phyloP scores from a whole-genome alignment of 2,329 filamentous ascomycete genomes.

The Pseudocercospora vitis region DNA sequence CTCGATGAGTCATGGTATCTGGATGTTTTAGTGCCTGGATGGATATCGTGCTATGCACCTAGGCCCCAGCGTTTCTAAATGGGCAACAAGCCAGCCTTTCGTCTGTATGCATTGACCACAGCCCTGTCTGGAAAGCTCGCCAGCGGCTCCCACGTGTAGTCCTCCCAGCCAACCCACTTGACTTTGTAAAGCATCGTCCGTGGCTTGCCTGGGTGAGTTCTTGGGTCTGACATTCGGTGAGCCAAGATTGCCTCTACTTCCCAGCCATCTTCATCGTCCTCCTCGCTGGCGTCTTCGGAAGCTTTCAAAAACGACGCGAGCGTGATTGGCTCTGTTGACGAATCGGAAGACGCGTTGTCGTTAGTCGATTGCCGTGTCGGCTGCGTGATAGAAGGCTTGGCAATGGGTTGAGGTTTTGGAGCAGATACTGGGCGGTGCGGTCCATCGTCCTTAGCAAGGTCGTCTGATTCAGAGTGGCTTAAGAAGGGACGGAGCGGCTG shows the following conservation, averaged over 20 bases:
- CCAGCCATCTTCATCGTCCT: constrained; percentile 22
- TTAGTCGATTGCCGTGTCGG: background rate
- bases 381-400: constrained; percentile 18
- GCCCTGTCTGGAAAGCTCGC: constrained; percentile 25
- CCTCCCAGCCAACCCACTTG: constrained; percentile 34
- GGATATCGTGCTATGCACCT: background rate
- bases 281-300: constrained; percentile 1
- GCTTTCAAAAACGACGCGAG: constrained; percentile 22
- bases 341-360: constrained; percentile 11
- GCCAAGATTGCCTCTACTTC: constrained; percentile 32
- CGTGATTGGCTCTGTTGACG: constrained; percentile 20
- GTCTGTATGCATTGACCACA: constrained; percentile 28
- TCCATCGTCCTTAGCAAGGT: constrained; percentile 1
- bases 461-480: constrained; percentile 14
- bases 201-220: constrained; percentile 32
- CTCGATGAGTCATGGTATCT: background rate
- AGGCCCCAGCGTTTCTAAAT: background rate
- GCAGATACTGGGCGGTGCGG: background rate
- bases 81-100: constrained; percentile 14
- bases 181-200: constrained; percentile 35
- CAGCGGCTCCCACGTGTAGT: constrained; percentile 33
- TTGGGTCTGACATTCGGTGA: constrained; percentile 31
- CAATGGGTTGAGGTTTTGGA: constrained; percentile 1
- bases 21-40: background rate
- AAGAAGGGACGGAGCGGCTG: background rate